phyloP scores from a whole-genome alignment of 306 rosid species.

The Trifolium repens region DNA sequence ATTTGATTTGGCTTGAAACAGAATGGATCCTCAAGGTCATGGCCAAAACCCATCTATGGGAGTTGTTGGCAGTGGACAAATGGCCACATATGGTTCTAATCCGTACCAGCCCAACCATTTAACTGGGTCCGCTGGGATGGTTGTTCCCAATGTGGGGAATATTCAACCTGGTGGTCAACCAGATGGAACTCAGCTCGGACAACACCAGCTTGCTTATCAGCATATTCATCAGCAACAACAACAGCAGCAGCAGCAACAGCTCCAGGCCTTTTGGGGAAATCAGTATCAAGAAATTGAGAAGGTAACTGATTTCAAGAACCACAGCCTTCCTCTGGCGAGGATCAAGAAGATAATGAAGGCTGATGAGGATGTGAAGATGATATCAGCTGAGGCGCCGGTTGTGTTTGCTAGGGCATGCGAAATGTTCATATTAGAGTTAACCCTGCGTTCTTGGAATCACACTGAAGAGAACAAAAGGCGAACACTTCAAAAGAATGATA shows the following conservation, averaged over 20 bases:
- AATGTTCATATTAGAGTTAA: slow-evolving; percentile 73
- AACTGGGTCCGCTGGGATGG: slow-evolving; percentile 49
- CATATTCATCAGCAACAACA: slow-evolving; percentile 64
- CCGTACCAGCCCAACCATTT: slow-evolving; percentile 51
- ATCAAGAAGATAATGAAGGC: slow-evolving; percentile 84
- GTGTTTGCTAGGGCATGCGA: slow-evolving; percentile 77
- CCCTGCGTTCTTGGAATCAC: slow-evolving; percentile 79
- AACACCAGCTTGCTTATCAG: slow-evolving; percentile 68
- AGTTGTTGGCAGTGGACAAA: slow-evolving; percentile 46
- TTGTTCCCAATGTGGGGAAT: slow-evolving; percentile 47
- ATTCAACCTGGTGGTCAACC: slow-evolving; percentile 57
- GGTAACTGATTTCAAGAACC: slow-evolving; percentile 75
- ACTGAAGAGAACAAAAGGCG: slow-evolving; percentile 75
- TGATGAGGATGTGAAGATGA: slow-evolving; percentile 78
- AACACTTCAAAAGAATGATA: slow-evolving; percentile 74
- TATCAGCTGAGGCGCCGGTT: slow-evolving; percentile 77
- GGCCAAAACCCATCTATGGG: slow-evolving; percentile 52
- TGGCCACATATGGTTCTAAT: slow-evolving; percentile 45
- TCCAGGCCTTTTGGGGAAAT: slow-evolving; percentile 60
- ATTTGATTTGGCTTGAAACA: slow-evolving; percentile 40
- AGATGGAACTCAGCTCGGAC: slow-evolving; percentile 57
- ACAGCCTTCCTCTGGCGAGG: slow-evolving; percentile 77
- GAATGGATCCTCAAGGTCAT: slow-evolving; percentile 67
- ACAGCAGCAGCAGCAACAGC: slow-evolving; percentile 66
- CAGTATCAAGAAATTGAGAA: slow-evolving; percentile 67